Evolutionary conservation across 2,329 filamentous ascomycete species (phyloP), one percentile per base, ranked within the genome.

Genomic region (Tolypocladium endophyticum): DNA sequence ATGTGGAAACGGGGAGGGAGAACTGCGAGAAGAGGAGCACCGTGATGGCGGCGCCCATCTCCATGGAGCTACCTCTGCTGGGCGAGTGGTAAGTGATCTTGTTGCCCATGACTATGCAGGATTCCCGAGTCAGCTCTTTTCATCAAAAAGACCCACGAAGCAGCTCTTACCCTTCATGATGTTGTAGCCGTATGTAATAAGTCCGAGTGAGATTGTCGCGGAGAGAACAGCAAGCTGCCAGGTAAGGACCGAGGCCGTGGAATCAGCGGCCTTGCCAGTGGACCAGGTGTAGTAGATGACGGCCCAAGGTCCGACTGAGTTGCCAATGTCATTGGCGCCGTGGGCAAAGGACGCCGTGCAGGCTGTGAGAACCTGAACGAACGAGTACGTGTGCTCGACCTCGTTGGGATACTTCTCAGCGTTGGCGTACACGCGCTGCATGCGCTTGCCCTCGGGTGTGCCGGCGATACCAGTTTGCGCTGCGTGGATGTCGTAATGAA

Each of bases 111-210:
- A 89, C 86, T 85, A 64, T 64, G 36, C 47, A 28, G 47, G 25
- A 9, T 56, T 2, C 30, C 18, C 12, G 7, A 52, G 36, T 23
- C 6, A 59, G 18, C 57, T 23, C 16, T 25, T 5, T 47, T 18
- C 30, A 6, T 16, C 45, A 5, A n/a, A 50, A 18, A 11, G 16
- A 14, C 6, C 38, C 23, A 28, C 9, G 25, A 14, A 11, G 11
- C n/a, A 9, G 8, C 14, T 64, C 80, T 72, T 74, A 85, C 82
- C 85, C 77, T 89, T 90, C 87, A 91, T 91, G 75, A 91, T 91
- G 78, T 91, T 90, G 77, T 90, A 91, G 12, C 88, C 88, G 67
- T 90, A 91, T 18, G 87, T 90, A 69, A 86, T 78, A 60, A 91
- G 79, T 65, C 88, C 88, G 50, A 86, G 63, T 55, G 81, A 89